phyloP scores from a whole-genome alignment of 2,329 filamentous ascomycete species.

The Trichoderma atrobrunneum region DNA sequence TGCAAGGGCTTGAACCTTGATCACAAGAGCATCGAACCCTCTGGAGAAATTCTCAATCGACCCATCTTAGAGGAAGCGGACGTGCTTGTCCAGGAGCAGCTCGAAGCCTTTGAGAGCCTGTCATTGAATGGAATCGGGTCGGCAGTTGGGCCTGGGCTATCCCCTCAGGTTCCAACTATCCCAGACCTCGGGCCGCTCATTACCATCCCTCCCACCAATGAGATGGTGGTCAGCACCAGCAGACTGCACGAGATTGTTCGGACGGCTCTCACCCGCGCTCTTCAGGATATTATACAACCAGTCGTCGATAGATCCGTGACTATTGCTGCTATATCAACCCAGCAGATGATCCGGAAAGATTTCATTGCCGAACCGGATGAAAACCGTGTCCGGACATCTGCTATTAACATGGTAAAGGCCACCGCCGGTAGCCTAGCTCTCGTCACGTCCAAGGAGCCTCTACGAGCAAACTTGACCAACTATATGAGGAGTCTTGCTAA shows the following conservation, averaged over 20 bases:
- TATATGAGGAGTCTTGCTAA: constrained; percentile 75
- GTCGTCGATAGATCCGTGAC: constrained; percentile 97
- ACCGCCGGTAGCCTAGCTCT: constrained; percentile 90
- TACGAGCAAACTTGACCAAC: constrained; percentile 95
- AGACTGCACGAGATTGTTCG: constrained; percentile 75
- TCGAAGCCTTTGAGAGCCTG: constrained; percentile 82
- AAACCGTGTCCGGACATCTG: constrained; percentile 78
- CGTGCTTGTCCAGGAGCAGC: constrained; percentile 59
- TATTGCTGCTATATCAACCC: constrained; percentile 94
- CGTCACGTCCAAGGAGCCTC: constrained; percentile 96
- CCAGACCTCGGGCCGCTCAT: constrained; percentile 80
- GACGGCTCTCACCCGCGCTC: constrained; percentile 80
- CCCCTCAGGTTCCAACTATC: constrained; percentile 73
- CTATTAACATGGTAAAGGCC: constrained; percentile 91
- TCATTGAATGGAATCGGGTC: constrained; percentile 71
- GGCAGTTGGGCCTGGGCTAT: constrained; percentile 68
- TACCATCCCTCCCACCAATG: constrained; percentile 76
- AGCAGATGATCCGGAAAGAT: constrained; percentile 93
- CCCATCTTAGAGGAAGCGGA: constrained; percentile 62
- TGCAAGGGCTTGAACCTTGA: constrained; percentile 92
- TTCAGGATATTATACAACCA: constrained; percentile 94
- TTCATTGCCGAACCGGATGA: constrained; percentile 92
- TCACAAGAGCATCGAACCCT: constrained; percentile 85
- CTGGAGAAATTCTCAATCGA: constrained; percentile 79
- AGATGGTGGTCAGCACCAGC: constrained; percentile 69